Base-by-base conservation (phyloP, 208 protist genomes). In the Herpetomonas tarakana region DNA sequence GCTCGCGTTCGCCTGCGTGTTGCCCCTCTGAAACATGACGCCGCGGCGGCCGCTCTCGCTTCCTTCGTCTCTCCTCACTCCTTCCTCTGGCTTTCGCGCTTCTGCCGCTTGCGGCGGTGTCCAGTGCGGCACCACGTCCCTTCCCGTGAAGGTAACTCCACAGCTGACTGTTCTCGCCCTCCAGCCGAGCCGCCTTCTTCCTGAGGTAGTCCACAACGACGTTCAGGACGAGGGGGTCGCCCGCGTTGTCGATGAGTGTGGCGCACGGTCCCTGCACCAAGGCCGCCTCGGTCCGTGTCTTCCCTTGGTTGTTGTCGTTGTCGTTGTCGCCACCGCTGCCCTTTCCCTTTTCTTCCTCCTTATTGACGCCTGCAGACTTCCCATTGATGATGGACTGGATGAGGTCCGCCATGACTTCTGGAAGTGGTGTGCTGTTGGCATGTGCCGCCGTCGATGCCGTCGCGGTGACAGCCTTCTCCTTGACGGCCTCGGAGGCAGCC, bases 161-260 rank as follows among this genome's bases (percentile, higher is more conserved):
- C 24, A 74, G 29, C 22, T 12, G 25, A n/a, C 44, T 47, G 24
- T 68, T 74, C 18, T 74, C 61, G 21, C 14, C 27, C 38, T 74
- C 68, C 29, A 74, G 24, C 22, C 69, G 69, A 1, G 35, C 46
- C 24, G 58, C 58, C 63, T 76, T 76, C 0, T 19, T 7, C 11
- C 65, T 55, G 22, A 76, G 49, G 30, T 71, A 71, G 39, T 71
- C 63, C 19, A 76, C 58, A 1, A 52, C 61, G 38, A 60, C 61
- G 6, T 55, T 58, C 56, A 74, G 47, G 55, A 61, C 68, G 24
- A 74, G 21, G 1, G 68, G 62, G 26, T 68, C 62, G 0, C 68
- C 68, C 31, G 61, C 57, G 35, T 41, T 41, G 35, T 14, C 14
- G 14, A 41, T 41, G 14, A 41, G 35, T 14, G 35, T 41, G 35